These are phyloP conservation scores for Meredithiella fracta DNA, from an alignment of 2,329 filamentous ascomycete genomes.

Conservation along the genomic window DNA sequence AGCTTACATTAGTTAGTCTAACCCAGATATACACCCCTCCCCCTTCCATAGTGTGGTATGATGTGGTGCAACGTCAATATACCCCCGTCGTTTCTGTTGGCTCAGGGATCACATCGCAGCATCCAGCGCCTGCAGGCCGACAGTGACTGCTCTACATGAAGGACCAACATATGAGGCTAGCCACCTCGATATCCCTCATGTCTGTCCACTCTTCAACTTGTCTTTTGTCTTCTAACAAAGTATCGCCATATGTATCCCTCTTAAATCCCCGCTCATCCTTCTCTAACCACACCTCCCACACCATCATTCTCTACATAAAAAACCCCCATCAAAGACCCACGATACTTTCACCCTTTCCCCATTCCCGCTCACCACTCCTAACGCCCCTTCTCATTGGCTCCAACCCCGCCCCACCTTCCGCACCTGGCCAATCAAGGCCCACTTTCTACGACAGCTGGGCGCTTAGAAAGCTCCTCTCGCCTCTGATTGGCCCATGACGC, in stretches of 20 bases:
- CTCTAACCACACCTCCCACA: no score
- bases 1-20: no score
- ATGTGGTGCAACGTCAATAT: background rate
- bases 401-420: background rate
- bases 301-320: no score
- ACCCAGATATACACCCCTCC: background rate
- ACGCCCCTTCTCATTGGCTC: slow-evolving; percentile 3
- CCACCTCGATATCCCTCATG: background rate
- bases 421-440: slow-evolving; percentile 8
- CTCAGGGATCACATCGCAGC: slow-evolving; percentile 1
- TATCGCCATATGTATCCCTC: no score
- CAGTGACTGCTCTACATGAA: background rate
- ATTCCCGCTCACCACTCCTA: background rate
- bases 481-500: slow-evolving; percentile 2
- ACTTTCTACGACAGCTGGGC: slow-evolving; percentile 13
- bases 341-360: background rate
- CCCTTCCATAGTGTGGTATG: no score
- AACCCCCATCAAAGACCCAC: background rate
- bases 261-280: no score
- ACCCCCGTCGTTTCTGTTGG: background rate
- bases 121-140: background rate
- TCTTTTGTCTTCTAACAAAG: no score
- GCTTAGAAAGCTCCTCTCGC: background rate
- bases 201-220: background rate
- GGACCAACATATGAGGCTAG: background rate